Percentiles rank a stretch among this genome's conserved stretches.
These are phyloP conservation scores for Trichoderma guizhouense DNA, from an alignment of 2,329 filamentous ascomycete species.

Conservation along the genomic window DNA sequence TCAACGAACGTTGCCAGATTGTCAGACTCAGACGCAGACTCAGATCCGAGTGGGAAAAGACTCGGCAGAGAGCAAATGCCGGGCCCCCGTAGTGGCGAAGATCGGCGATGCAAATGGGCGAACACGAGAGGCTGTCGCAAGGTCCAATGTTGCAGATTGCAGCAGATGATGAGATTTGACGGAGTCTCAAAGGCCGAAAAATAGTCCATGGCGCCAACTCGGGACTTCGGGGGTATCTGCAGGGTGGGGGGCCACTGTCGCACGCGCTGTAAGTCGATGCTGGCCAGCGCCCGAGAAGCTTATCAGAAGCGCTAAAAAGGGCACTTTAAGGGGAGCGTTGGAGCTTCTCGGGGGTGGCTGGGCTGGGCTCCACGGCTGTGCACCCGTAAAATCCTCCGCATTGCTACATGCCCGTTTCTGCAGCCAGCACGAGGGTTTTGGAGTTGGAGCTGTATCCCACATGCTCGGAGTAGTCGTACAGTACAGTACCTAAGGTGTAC, in stretches of 20 bases:
- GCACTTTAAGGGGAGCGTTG: not conserved
- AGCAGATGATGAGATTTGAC: not conserved
- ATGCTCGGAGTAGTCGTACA: not conserved
- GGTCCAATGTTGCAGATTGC: not conserved
- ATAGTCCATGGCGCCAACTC: conserved; percentile 15
- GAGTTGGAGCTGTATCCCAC: not conserved
- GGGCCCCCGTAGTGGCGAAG: not conserved
- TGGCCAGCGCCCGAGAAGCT: not conserved
- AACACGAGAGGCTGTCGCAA: not conserved
- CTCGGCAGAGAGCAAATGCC: conserved; percentile 2
- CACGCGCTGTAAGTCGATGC: not conserved
- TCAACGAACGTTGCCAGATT: not conserved
- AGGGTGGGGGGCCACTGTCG: not conserved
- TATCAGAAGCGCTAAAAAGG: conserved; percentile 4
- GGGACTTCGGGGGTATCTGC: conserved; percentile 8
- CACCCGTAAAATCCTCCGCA: conserved; percentile 14
- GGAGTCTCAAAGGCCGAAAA: conserved; percentile 11
- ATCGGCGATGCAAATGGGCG: not conserved
- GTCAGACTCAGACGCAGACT: not conserved
- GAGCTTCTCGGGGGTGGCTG: not conserved
- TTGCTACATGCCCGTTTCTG: not conserved
- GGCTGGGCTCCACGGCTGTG: not conserved
- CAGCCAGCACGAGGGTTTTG: not conserved
- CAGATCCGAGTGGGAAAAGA: not conserved
- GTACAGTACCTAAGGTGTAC: not conserved